These are phyloP conservation scores for Trichomonascaceae sp. DNA, from an alignment of 1,139 yeast genomes.

Conservation along the genomic window DNA sequence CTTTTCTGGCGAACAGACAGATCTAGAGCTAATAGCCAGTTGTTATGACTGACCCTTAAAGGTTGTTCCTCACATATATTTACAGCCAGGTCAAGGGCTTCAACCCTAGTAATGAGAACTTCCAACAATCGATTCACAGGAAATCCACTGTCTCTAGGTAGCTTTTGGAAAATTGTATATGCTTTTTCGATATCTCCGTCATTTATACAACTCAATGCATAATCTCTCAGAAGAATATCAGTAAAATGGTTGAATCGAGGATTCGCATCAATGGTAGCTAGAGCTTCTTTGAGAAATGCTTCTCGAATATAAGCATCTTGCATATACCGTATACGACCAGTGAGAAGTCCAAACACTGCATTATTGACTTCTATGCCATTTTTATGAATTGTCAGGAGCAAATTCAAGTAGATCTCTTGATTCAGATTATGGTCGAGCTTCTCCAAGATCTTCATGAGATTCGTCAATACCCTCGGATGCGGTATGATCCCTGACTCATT, in stretches of 20 bases:
- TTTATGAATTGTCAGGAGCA: slow-evolving; percentile 10
- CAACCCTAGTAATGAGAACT: background rate
- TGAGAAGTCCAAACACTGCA: slow-evolving; percentile 7
- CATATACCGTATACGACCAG: slow-evolving; percentile 8
- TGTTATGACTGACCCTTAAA: background rate
- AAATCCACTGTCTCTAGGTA: background rate
- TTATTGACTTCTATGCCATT: slow-evolving; percentile 1
- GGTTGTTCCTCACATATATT: background rate
- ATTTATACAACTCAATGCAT: slow-evolving; percentile 4
- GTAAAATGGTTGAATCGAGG: background rate
- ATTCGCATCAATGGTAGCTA: background rate
- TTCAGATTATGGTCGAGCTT: slow-evolving; percentile 9
- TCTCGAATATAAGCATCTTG: slow-evolving; percentile 5
- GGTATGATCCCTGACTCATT: slow-evolving; percentile 11
- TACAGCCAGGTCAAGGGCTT: slow-evolving; percentile 3
- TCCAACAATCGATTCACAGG: slow-evolving; percentile 2
- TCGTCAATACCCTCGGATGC: slow-evolving; percentile 9
- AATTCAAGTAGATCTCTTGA: slow-evolving; percentile 9
- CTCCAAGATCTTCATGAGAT: slow-evolving; percentile 9
- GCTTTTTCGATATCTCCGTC: slow-evolving; percentile 8
- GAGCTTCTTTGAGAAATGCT: background rate
- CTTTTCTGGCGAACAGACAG: background rate
- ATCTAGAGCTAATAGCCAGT: slow-evolving; percentile 1
- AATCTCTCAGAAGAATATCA: slow-evolving; percentile 1
- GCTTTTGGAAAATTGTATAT: background rate